These are phyloP conservation scores for Fusarium abutilonis DNA, from an alignment of 2,329 filamentous ascomycete species.

Conservation along the genomic window DNA sequence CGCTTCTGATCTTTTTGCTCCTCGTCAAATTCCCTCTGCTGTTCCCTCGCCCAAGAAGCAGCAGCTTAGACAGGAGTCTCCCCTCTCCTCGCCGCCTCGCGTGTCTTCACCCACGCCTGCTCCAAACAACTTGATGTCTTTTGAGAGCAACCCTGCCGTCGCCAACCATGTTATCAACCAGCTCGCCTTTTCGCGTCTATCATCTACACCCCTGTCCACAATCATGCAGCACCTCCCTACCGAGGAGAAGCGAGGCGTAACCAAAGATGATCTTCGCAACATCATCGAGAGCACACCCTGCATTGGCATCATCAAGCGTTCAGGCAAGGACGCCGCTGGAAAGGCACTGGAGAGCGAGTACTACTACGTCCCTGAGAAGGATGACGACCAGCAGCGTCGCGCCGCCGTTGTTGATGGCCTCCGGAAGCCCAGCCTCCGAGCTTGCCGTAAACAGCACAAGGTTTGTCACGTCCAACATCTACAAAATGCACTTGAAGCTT, in stretches of 20 bases:
- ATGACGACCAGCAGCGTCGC: conserved; percentile 79
- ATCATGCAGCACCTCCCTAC: conserved; percentile 87
- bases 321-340: conserved; percentile 95
- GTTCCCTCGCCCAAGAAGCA: conserved; percentile 42
- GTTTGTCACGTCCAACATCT: conserved; percentile 59
- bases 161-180: conserved; percentile 94
- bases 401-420: conserved; percentile 86
- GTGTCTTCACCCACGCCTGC: conserved; percentile 37
- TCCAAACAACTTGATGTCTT: conserved; percentile 37
- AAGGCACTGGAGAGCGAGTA: conserved; percentile 95
- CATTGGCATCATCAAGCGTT: conserved; percentile 86
- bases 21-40: conserved; percentile 37
- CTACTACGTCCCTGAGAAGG: conserved; percentile 92
- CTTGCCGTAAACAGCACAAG: conserved; percentile 97
- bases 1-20: conserved; percentile 41
- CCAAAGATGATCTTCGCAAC: conserved; percentile 70
- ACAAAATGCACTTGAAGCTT: background rate
- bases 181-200: conserved; percentile 90
- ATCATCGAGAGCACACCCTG: conserved; percentile 80
- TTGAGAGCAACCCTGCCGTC: conserved; percentile 58
- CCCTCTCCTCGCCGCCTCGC: conserved; percentile 44
- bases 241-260: conserved; percentile 68
- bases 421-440: conserved; percentile 86
- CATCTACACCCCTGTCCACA: conserved; percentile 88
- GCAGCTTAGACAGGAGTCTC: conserved; percentile 37